A percentile compares a stretch with the other conserved stretches of the same genome.
Evolutionary conservation across 768 basidiomycete genomes (phyloP).

Genomic region (Termitomyces heimii): DNA sequence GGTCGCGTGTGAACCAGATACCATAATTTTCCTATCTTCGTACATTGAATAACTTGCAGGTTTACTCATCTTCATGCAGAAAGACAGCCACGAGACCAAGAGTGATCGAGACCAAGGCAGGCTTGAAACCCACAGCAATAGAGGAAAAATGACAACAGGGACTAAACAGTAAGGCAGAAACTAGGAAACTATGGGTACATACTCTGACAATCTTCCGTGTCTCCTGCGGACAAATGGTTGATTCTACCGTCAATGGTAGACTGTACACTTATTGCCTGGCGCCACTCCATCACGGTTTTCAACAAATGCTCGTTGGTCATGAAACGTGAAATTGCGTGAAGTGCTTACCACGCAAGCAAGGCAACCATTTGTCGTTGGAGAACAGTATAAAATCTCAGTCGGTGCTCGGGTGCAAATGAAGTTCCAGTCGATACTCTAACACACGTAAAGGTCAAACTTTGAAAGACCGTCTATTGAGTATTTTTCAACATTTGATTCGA

Average conservation of each 20-base stretch:
- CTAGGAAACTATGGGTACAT: not conserved
- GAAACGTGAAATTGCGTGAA: not conserved
- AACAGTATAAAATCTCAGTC: not conserved
- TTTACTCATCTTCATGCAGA: not conserved
- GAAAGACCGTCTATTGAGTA: not conserved
- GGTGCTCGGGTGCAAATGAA: not conserved
- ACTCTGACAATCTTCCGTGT: not conserved
- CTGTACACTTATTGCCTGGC: too few species aligned
- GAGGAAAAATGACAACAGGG: not conserved
- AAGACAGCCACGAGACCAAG: not conserved
- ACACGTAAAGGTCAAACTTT: not conserved
- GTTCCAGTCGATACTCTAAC: not conserved
- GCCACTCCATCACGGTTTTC: not conserved
- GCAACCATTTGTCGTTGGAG: not conserved
- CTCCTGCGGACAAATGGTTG: not conserved
- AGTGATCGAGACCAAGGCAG: not conserved
- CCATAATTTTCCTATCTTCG: not conserved
- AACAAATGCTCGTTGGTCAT: not conserved
- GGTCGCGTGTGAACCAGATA: not conserved
- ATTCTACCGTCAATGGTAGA: too few species aligned
- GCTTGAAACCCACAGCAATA: not conserved
- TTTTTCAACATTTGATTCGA: conserved; percentile 4
- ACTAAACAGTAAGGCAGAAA: not conserved
- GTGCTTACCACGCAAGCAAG: not conserved
- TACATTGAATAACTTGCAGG: not conserved